phyloP scores from a whole-genome alignment of 495 filamentous ascomycete genomes.

The Hypomontagnella monticulosa region DNA sequence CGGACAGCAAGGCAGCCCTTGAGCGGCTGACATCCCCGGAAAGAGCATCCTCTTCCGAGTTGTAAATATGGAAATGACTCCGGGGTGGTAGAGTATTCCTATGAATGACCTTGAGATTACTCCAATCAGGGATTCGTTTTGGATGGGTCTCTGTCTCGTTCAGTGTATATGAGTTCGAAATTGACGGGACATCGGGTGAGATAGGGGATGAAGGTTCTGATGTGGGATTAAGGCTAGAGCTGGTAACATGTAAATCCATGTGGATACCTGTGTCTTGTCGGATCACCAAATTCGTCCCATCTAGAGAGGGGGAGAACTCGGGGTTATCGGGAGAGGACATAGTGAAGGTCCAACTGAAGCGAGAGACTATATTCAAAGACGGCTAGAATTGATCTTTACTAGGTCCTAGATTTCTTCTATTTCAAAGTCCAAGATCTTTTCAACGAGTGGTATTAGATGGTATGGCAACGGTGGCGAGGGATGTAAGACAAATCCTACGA shows the following conservation, averaged over 20 bases:
- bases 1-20: slow-evolving; percentile 61
- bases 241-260: slow-evolving; percentile 36
- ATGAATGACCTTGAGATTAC: slow-evolving; percentile 68
- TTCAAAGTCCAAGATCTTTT: background rate
- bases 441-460: background rate
- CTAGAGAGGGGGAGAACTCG: background rate
- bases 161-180: background rate
- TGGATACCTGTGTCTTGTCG: slow-evolving; percentile 26
- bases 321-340: slow-evolving; percentile 30
- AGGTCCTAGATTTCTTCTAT: background rate
- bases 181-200: background rate
- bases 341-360: background rate
- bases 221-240: background rate
- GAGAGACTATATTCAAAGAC: background rate
- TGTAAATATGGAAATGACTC: slow-evolving; percentile 57
- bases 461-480: background rate
- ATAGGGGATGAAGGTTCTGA: background rate
- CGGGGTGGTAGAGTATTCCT: slow-evolving; percentile 71
- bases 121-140: slow-evolving; percentile 63
- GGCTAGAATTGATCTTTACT: background rate
- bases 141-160: slow-evolving; percentile 35
- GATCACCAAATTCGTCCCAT: slow-evolving; percentile 14
- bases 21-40: slow-evolving; percentile 45
- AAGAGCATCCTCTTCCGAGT: slow-evolving; percentile 29
- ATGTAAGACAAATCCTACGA: background rate